Evolutionary conservation across 2,329 filamentous ascomycete genomes (phyloP), one percentile per base, ranked within the genome.

Genomic region (Rutstroemia sp.): DNA sequence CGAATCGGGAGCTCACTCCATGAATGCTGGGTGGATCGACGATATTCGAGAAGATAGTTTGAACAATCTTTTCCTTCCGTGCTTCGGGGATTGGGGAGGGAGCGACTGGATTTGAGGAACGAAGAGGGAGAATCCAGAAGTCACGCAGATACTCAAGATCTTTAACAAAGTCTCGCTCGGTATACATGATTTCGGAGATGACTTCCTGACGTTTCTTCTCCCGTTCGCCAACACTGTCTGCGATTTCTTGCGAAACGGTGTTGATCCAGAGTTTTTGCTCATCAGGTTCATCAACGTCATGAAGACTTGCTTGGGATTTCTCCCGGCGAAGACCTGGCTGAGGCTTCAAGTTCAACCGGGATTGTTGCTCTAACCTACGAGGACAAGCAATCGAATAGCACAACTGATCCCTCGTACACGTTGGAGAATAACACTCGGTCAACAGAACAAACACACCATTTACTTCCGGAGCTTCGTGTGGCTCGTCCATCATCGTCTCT

Each of bases 251-350:
- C 0, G 92, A 89, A 38, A 99, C 94, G 14, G 92, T 96, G 71
- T 97, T 97, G 73, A 99, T 99, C 94, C 94, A 99, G 39, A 99
- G 80, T 72, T 97, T 97, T 75, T 97, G 94, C 71, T 97, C 92
- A 68, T 96, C 91, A 34, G 87, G 89, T 66, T 94, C 87, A 57
- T 92, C 88, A 61, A 94, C 89, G 64, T 95, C 91, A 67, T 95
- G 92, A 67, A 89, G 73, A 74, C 83, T 94, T 69, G 77, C 78
- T 63, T 83, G 79, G 5, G 84, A 87, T 55, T 85, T 81, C 63
- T 86, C 83, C 37, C 83, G 76, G 30, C 67, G 60, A 64, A 99
- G 76, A 58, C 92, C 92, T 30, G 91, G 90, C 64, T 92, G 89
- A 60, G 92, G 89, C 73, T 96, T 95, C 71, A 97, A 78, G 70